Evolutionary conservation across 495 filamentous ascomycete genomes (phyloP).

Genomic region (Sordaria brevicollis): DNA sequence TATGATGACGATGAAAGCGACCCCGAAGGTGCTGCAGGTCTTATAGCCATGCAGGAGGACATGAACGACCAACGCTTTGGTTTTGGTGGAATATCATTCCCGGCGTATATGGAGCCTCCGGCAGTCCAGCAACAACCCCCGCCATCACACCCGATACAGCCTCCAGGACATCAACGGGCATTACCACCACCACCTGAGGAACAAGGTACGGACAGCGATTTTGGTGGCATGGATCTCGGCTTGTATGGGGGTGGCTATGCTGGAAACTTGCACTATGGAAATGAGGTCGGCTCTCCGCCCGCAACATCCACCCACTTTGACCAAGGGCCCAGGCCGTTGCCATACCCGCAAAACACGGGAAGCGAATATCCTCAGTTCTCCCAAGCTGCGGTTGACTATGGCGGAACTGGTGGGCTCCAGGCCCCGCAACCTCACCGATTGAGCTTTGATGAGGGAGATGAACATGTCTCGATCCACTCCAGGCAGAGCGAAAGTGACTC

Average conservation of each 20-base stretch:
- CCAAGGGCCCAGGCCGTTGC: conserved; percentile 21
- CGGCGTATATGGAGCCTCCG: conserved; percentile 13
- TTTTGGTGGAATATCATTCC: conserved; percentile 21
- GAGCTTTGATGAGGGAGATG: conserved; percentile 93
- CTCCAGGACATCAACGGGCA: conserved; percentile 2
- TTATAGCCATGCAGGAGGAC: conserved; percentile 76
- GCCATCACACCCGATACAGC: background rate
- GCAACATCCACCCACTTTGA: conserved; percentile 14
- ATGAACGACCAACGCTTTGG: conserved; percentile 67
- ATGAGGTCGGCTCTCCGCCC: conserved; percentile 38
- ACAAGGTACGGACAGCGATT: conserved; percentile 59
- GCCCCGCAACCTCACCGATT: conserved; percentile 59
- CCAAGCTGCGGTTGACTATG: conserved; percentile 51
- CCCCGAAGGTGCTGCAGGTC: conserved; percentile 76
- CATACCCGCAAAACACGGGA: conserved; percentile 26
- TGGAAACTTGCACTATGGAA: conserved; percentile 62
- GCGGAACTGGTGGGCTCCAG: conserved; percentile 74
- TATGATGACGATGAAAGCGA: conserved; percentile 63
- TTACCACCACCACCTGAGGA: conserved; percentile 29
- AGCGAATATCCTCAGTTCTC: conserved; percentile 30
- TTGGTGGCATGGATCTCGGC: conserved; percentile 59
- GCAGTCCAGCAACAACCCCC: background rate
- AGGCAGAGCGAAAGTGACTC: conserved; percentile 47
- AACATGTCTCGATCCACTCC: conserved; percentile 45
- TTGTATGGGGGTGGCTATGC: conserved; percentile 67